These are phyloP conservation scores for Boletellus ananiceps DNA, from an alignment of 768 basidiomycete species.

Conservation along the genomic window DNA sequence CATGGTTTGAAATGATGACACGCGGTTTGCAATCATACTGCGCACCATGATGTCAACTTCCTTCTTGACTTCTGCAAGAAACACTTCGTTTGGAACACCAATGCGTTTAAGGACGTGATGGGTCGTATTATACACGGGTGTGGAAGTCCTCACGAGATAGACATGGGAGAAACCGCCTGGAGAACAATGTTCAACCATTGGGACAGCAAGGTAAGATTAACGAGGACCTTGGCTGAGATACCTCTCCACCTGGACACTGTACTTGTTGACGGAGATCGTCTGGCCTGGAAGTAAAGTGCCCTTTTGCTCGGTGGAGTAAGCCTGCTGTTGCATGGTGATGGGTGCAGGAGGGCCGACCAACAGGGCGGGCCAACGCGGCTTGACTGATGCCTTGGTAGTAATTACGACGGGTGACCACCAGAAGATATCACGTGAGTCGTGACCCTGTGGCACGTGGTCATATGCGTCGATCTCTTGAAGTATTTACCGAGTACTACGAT, in stretches of 20 bases:
- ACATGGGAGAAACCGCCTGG: conserved; percentile 97
- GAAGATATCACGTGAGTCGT: conserved; percentile 15
- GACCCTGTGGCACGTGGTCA: conserved; percentile 5
- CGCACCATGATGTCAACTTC: conserved; percentile 98
- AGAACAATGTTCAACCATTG: conserved; percentile 14
- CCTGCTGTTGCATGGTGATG: conserved; percentile 38
- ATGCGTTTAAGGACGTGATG: conserved; percentile 97
- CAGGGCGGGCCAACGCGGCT: conserved; percentile 3
- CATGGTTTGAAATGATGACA: conserved; percentile 26
- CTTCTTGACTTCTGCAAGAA: conserved; percentile 91
- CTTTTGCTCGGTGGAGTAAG: conserved; percentile 44
- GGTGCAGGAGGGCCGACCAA: conserved; percentile 2
- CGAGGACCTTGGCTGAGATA: conserved; percentile 88
- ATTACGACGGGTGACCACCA: background rate
- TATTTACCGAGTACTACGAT: too few species aligned
- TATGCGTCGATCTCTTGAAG: background rate
- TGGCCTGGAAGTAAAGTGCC: conserved; percentile 79
- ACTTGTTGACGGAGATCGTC: conserved; percentile 84
- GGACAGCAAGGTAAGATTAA: conserved; percentile 3
- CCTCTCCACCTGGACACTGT: conserved; percentile 85
- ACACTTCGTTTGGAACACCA: conserved; percentile 82
- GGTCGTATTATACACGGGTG: conserved; percentile 85
- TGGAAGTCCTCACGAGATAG: conserved; percentile 85
- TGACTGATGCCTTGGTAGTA: background rate
- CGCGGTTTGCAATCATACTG: conserved; percentile 10